phyloP scores from a whole-genome alignment of 108 stramenopile species.

The Fistulifera pelliculosa region DNA sequence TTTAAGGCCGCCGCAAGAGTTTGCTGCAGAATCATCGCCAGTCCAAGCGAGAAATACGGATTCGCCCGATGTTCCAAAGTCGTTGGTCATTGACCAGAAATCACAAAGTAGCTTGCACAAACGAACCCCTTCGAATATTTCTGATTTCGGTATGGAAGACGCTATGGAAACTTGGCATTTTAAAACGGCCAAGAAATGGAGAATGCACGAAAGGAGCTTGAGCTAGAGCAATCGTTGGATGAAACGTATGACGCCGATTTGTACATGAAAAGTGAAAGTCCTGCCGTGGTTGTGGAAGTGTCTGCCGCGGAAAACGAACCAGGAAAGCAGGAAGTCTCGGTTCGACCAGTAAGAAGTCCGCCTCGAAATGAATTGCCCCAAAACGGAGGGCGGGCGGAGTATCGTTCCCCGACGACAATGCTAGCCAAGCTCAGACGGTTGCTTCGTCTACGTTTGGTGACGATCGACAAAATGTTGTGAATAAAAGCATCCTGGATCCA shows the following conservation, averaged over 20 bases:
- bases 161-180: background rate
- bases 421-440: slow-evolving; percentile 32
- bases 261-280: no score
- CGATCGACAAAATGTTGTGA: slow-evolving; percentile 42
- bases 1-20: no score
- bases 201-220: background rate
- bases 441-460: slow-evolving; percentile 48
- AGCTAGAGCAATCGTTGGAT: background rate
- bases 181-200: background rate
- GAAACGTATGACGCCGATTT: no score
- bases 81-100: no score
- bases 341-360: no score
- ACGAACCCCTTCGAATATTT: background rate
- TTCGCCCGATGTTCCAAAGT: no score
- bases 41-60: no score
- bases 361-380: background rate
- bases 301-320: no score
- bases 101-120: slow-evolving; percentile 2
- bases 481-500: slow-evolving; percentile 39
- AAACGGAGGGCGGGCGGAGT: slow-evolving; percentile 1
- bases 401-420: slow-evolving; percentile 20
- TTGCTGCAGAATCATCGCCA: no score
- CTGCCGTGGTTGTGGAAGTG: no score
- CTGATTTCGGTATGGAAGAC: background rate
- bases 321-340: no score